Evolutionary conservation across 805 yeast genomes (phyloP), one percentile per base, ranked within the genome.

Genomic region (Komagataella phaffii): DNA sequence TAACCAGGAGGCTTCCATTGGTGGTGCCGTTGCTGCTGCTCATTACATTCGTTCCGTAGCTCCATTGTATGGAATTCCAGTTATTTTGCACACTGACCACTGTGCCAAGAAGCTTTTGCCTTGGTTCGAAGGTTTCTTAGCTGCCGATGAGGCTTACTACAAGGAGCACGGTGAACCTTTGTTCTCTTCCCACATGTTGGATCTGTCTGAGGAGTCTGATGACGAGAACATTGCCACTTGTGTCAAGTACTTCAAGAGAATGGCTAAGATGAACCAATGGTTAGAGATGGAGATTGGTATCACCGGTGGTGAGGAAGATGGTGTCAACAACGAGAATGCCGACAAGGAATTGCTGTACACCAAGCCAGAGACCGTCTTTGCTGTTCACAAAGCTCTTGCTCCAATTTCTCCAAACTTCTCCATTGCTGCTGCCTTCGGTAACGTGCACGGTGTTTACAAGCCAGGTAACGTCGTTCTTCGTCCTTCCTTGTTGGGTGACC

Each of bases 301-400:
- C 83, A 93, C 99, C 71, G 99, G 99, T 77, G 99, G 99, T 84
- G 99, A 93, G 80, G 99, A 93, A 77, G 99, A 93, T 70, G 99
- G 99, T 83, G 99, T 93, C 66, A 93, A 93, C 85, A 93, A 93
- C 82, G 95, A 91, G 74, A 79, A 81, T 71, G 96, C 88, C 60
- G 80, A 81, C 68, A 85, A 85, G 75, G 89, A 86, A 57, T 70
- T 85, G 58, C 77, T 93, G 64, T 93, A 91, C 86, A 93, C 99
- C 62, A 81, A 83, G 63, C 88, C 99, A 64, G 96, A 87, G 76
- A 91, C 96, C 61, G 96, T 93, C 52, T 93, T 69, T 75, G 81
- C 80, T 59, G 98, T 93, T 64, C 79, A 88, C 83, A 76, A 87
- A 72, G 96, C 96, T 54, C 80, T 93, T 62, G 64, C 85, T 52